Percentiles rank a stretch among this genome's conserved stretches.
These are phyloP conservation scores for Hygrophorus russula DNA, from an alignment of 768 basidiomycete genomes.

Conservation along the genomic window DNA sequence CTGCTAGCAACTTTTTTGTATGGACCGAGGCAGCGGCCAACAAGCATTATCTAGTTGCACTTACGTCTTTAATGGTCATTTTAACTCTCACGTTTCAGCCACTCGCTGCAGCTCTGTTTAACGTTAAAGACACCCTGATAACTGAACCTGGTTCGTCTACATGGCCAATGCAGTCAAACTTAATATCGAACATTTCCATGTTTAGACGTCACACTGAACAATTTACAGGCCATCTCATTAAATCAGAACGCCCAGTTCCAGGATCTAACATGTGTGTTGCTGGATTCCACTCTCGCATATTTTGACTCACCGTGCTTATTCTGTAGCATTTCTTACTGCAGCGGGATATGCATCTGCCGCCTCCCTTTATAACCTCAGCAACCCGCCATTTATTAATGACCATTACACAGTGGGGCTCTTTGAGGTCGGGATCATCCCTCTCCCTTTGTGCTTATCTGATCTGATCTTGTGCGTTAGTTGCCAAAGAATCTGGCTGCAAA, in stretches of 20 bases:
- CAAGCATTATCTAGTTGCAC: slow-evolving; percentile 38
- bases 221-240: slow-evolving; percentile 26
- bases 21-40: slow-evolving; percentile 35
- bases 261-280: slow-evolving; percentile 33
- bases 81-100: slow-evolving; percentile 39
- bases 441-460: not conserved
- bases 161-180: not conserved
- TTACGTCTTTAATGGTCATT: slow-evolving; percentile 37
- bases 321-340: slow-evolving; percentile 37
- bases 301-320: not conserved
- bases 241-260: slow-evolving; percentile 34
- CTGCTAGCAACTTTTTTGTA: slow-evolving; percentile 32
- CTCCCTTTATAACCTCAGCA: slow-evolving; percentile 31
- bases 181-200: slow-evolving; percentile 1
- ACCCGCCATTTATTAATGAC: slow-evolving; percentile 34
- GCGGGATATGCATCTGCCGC: slow-evolving; percentile 43
- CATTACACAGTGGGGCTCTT: slow-evolving; percentile 37
- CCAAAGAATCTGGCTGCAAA: slow-evolving; percentile 25
- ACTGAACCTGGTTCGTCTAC: slow-evolving; percentile 24
- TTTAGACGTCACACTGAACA: slow-evolving; percentile 27
- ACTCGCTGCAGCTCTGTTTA: slow-evolving; percentile 37
- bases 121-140: slow-evolving; percentile 34
- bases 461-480: slow-evolving; percentile 16
- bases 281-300: not conserved
- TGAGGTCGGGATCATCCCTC: slow-evolving; percentile 19